These are phyloP conservation scores for Fusarium kyushuense DNA, from an alignment of 2,329 filamentous ascomycete species.

Conservation along the genomic window DNA sequence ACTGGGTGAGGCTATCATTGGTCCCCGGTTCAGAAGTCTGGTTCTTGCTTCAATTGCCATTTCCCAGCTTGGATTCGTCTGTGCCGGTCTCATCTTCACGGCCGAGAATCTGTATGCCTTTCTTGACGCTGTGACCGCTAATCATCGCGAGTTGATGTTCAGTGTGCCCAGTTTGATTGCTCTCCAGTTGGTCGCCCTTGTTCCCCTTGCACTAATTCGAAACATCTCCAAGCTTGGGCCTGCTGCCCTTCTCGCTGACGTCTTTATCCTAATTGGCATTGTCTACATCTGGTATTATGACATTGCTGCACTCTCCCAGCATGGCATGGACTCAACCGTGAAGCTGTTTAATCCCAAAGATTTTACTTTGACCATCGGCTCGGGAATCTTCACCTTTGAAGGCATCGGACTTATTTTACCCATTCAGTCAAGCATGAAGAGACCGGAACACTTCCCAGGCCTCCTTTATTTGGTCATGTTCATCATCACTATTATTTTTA, in stretches of 20 bases:
- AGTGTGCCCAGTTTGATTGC: constrained; percentile 69
- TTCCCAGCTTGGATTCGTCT: constrained; percentile 83
- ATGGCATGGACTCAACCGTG: constrained; percentile 71
- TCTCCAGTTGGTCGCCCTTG: constrained; percentile 72
- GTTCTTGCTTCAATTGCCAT: constrained; percentile 78
- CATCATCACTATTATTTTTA: constrained; percentile 79
- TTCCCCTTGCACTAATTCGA: constrained; percentile 76
- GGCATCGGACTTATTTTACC: constrained; percentile 82
- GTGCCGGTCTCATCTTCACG: constrained; percentile 80
- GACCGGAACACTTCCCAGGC: constrained; percentile 74
- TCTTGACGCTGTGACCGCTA: constrained; percentile 69
- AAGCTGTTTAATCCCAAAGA: constrained; percentile 75
- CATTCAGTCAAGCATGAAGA: constrained; percentile 80
- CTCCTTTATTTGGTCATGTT: constrained; percentile 78
- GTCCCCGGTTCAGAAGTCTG: constrained; percentile 70
- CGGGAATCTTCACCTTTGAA: constrained; percentile 83
- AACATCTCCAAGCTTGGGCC: constrained; percentile 81
- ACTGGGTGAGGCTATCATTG: constrained; percentile 74
- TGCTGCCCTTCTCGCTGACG: constrained; percentile 75
- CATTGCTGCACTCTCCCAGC: constrained; percentile 64
- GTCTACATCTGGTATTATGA: constrained; percentile 81
- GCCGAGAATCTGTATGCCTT: constrained; percentile 80
- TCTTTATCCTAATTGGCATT: constrained; percentile 78
- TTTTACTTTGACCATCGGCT: constrained; percentile 78
- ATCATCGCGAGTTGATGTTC: constrained; percentile 64